Conservation (phyloP, 2,329 filamentous ascomycete species). For the Trichophaea hybrida region DNA sequence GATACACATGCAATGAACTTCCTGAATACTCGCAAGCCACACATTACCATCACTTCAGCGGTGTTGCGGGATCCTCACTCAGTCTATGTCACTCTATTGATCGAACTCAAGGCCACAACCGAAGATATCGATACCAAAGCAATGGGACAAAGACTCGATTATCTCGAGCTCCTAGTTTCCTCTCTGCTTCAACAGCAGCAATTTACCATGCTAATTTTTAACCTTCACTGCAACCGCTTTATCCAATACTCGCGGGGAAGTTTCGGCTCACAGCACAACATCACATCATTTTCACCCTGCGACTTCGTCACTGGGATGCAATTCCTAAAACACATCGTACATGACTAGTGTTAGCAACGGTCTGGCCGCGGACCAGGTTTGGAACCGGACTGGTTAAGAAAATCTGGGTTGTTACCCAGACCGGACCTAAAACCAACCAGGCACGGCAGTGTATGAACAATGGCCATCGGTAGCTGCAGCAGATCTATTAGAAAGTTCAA, state of each 20-base stretch:
- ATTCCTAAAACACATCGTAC: neutral
- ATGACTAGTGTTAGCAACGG: neutral
- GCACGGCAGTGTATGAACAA: no score
- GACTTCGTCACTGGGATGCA: neutral
- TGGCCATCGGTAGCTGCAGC: no score
- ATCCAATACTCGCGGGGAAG: neutral
- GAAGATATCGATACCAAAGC: no score
- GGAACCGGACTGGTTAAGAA: no score
- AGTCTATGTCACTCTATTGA: neutral
- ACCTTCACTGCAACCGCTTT: neutral
- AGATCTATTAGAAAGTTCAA: no score
- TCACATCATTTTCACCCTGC: neutral
- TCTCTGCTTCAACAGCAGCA: neutral
- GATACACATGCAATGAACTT: neutral
- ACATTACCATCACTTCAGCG: neutral
- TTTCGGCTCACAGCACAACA: neutral
- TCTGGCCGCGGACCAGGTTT: no score
- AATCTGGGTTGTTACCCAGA: no score
- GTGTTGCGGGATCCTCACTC: neutral
- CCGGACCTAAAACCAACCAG: no score
- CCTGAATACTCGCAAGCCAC: neutral
- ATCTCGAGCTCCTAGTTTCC: neutral
- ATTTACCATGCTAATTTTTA: neutral
- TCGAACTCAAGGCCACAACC: neutral
- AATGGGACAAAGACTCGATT: neutral